Evolutionary conservation across 352 stramenopile species (phyloP), one percentile per base, ranked within the genome.

Genomic region (Thalassiosira oceanica): DNA sequence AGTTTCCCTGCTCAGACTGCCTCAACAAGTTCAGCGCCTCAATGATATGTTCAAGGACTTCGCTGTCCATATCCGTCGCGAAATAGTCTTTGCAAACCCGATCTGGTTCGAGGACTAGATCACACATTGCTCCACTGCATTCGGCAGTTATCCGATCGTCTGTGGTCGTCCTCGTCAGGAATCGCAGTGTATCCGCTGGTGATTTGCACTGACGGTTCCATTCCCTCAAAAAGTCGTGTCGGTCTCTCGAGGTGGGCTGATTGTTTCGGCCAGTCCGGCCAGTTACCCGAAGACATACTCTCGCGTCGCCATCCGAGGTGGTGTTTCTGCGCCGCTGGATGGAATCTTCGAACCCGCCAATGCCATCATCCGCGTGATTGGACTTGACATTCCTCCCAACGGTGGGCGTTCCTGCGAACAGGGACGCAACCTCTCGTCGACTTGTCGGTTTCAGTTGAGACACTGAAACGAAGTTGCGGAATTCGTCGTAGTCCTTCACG

Each of bases 381-480:
- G 24, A 42, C 33, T 23, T 13, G 37, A 23, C 33, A 8, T 18
- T 37, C 45, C 21, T 37, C 16, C 26, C 16, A 11, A 29, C 15
- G 11, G 20, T 2, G 8, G 3, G 1, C 23, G 45, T 39, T 50
- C 53, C 63, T 49, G 35, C 50, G 23, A 74, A 74, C 24, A 74
- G 39, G 37, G 28, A 61, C 20, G 63, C 65, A 15, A 74, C 39
- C 35, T 74, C 63, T n/a, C 54, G 37, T 0, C 31, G 24, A 28
- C 45, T 41, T 18, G 51, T 69, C 8, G 68, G 68, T 54, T 74
- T 74, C 21, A 78, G 41, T 49, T 78, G 61, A 10, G 68, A 73
- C 0, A 49, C 53, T 5, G 53, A 60, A 16, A 78, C 61, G 20
- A 74, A 69, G 61, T 63, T 66, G 61, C 46, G 35, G 50, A 78